Base-by-base conservation (phyloP, 345 rosid genomes). In the Citrus sp. region DNA sequence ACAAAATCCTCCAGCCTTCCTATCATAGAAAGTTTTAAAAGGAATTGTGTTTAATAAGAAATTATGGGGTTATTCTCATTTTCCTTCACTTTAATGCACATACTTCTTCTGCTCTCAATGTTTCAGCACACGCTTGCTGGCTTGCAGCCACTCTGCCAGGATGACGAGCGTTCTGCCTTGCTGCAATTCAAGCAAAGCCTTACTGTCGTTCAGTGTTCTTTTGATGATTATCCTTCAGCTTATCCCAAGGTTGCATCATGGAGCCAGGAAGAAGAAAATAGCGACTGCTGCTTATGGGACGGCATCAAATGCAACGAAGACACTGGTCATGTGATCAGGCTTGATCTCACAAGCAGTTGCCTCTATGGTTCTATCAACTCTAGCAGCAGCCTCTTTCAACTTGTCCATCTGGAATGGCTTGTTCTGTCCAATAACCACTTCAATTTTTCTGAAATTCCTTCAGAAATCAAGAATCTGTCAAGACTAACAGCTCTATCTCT, bases 281-380 rank as follows among this genome's bases (percentile, higher is more conserved):
- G 16, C 0, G 78, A 71, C n/a, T 80, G 82, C 75, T 84, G 87
- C 81, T 51, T 42, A 7, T 83, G 86, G 81, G 81, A 27, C 0
- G 83, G 81, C 21, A 58, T 83, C 27, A 46, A 56, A 21, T 80
- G 81, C 14, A 32, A 83, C 7, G 62, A 67, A 5, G 54, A 37
- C 9, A 32, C 75, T 4, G 79, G 40, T 35, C 73, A 74, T 54
- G 79, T 77, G 10, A 54, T 77, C 37, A 69, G 32, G 14, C 76
- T 83, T 67, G 19, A 73, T 35, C 76, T 73, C 51, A 40, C 12
- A 13, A 60, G 55, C 13, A 38, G 56, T 14, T 60, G 30, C 24
- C 68, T 74, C 68, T 38, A 37, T 24, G 68, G 68, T 60, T 59
- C 56, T 35, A 61, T 74, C 56, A 38, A 74, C 68, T 60, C 67